Percentiles rank a stretch among this genome's conserved stretches.
Evolutionary conservation across 495 filamentous ascomycete genomes (phyloP).

Genomic region (Schizothecium vesticola): DNA sequence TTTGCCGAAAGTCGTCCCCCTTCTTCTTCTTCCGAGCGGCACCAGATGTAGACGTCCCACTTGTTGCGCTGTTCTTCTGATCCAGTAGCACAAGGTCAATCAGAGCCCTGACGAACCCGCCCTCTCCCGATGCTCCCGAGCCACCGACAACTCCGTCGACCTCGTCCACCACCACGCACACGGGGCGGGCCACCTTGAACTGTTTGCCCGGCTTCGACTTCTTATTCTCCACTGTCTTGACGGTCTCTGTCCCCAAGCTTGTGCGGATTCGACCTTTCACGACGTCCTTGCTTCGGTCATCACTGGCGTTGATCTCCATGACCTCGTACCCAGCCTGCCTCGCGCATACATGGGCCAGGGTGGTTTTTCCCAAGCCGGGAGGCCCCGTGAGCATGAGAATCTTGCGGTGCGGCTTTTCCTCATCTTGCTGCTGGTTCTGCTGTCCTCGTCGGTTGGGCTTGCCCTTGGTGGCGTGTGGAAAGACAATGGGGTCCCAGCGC

Average conservation of each 20-base stretch:
- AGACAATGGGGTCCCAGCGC: constrained; percentile 87
- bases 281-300: constrained; percentile 69
- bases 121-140: constrained; percentile 60
- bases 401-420: constrained; percentile 71
- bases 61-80: constrained; percentile 64
- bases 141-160: constrained; percentile 89
- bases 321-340: constrained; percentile 93
- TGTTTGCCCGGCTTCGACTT: constrained; percentile 52
- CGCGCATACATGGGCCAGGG: constrained; percentile 91
- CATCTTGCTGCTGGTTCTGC: constrained; percentile 40
- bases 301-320: constrained; percentile 81
- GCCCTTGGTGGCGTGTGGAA: constrained; percentile 61
- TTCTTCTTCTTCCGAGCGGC: constrained; percentile 46
- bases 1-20: constrained; percentile 75
- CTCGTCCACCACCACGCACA: constrained; percentile 93
- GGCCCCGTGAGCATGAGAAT: constrained; percentile 86
- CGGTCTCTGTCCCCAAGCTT: constrained; percentile 83
- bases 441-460: constrained; percentile 38
- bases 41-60: constrained; percentile 26
- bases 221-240: constrained; percentile 70
- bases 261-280: constrained; percentile 87
- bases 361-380: constrained; percentile 93
- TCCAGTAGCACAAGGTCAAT: constrained; percentile 83
- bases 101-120: constrained; percentile 90
- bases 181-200: constrained; percentile 71